phyloP scores from a whole-genome alignment of 495 filamentous ascomycete genomes.

The Jackrogersella minutella region DNA sequence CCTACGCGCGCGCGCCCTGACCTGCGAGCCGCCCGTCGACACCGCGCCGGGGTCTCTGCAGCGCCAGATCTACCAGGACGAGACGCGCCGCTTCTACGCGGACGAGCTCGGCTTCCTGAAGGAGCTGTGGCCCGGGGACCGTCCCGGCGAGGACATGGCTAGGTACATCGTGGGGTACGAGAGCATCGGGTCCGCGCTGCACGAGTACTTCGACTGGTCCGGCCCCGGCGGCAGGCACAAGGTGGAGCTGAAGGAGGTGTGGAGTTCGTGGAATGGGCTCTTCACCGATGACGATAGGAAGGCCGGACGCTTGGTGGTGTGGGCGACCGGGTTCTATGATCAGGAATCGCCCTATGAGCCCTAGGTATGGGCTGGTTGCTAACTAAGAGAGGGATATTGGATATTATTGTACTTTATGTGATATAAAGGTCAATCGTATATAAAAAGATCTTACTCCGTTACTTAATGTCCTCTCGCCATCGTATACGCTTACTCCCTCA shows the following conservation, averaged over 20 bases:
- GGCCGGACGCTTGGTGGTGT: conserved; percentile 86
- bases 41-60: conserved; percentile 58
- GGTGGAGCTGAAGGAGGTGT: conserved; percentile 64
- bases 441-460: too few species aligned
- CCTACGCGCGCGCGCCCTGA: conserved; percentile 84
- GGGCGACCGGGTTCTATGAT: conserved; percentile 58
- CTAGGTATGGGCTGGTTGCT: neutral
- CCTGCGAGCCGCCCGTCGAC: conserved; percentile 87
- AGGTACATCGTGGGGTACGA: conserved; percentile 66
- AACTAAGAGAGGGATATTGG: neutral
- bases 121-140: conserved; percentile 50
- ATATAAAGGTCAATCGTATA: too few species aligned
- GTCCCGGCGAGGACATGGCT: conserved; percentile 57
- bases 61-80: conserved; percentile 75
- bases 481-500: too few species aligned
- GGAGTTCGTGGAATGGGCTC: conserved; percentile 79
- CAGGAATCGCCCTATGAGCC: conserved; percentile 17
- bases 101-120: conserved; percentile 68
- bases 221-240: conserved; percentile 56
- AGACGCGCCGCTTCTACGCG: conserved; percentile 89
- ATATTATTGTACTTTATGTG: neutral
- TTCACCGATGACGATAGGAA: conserved; percentile 91
- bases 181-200: conserved; percentile 55
- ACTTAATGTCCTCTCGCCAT: too few species aligned
- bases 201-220: conserved; percentile 54